Base-by-base conservation (phyloP, 768 basidiomycete species). In the Leccinum uliginosum region DNA sequence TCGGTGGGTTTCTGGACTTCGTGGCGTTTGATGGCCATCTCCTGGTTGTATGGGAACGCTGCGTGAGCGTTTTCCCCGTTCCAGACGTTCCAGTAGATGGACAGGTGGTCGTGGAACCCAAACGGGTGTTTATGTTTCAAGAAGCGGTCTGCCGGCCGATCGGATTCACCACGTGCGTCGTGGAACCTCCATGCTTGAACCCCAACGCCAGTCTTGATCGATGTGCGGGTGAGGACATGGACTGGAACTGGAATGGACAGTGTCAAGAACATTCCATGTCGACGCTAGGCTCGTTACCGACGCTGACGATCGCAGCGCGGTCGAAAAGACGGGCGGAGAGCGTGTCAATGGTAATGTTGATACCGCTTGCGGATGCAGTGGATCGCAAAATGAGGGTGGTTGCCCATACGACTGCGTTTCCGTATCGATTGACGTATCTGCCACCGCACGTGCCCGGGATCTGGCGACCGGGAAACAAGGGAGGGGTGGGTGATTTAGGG, bases 231-330 rank as follows among this genome's bases (percentile, higher is more conserved):
- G 38, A 40, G 34, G 54, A 43, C 29, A 19, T 11, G 24, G 44
- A 52, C 34, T 21, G 17, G 47, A 32, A 34, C 15, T 23, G 12
- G 46, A n/a, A 50, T 14, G 17, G 26, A 12, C 51, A 35, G 14
- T 14, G 6, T 2, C 32, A 47, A 21, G 48, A 2, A 11, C 19
- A 2, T 3, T 2, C 17, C 4, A 44, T 51, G 27, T 43, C 43
- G 7, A 38, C 27, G 21, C 15, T 29, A 29, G 19, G 35, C n/a
- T 51, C 51, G 17, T 30, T 27, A 23, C 53, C 61, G 10, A 60
- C 70, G 21, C 49, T 69, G 54, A 67, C 68, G 12, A 71, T 72
- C 11, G 66, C 56, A 21, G 70, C 59, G 19, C 60, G 63, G n/a
- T 59, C 59, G 14, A 54, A 46, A 49, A 59, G 63, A 24, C 53